Conservation (phyloP, 192 early-diverging fungal species). For the Lunasporangiospora selenospora region DNA sequence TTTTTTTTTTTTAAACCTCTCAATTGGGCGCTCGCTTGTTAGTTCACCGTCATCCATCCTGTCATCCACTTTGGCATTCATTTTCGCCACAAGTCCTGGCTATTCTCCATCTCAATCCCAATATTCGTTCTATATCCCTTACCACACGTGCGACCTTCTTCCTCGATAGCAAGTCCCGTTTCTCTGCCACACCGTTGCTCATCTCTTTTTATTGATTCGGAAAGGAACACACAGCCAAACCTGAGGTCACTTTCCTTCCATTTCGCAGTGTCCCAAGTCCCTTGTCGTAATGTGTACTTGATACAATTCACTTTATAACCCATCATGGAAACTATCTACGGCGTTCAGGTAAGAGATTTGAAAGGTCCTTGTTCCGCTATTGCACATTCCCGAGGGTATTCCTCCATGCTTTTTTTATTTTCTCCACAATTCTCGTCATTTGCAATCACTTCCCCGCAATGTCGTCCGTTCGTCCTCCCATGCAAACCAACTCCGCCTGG, state of each 20-base stretch:
- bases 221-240: too few species aligned
- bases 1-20: too few species aligned
- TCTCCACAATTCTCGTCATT: background rate
- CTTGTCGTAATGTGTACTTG: background rate
- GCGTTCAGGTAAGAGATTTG: conserved; percentile 23
- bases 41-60: too few species aligned
- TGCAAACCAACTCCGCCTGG: too few species aligned
- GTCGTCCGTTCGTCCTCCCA: background rate
- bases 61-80: too few species aligned
- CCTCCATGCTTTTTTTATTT: background rate
- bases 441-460: background rate
- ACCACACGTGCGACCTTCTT: too few species aligned
- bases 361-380: background rate
- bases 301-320: background rate
- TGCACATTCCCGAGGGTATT: background rate
- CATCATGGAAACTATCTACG: conserved; percentile 47
- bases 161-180: background rate
- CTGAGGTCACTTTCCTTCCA: background rate
- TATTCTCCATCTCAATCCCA: too few species aligned
- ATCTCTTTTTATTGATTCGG: background rate
- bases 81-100: too few species aligned
- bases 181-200: background rate
- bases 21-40: too few species aligned
- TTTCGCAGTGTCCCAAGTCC: background rate
- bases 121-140: too few species aligned